Percentiles rank a stretch among this genome's conserved stretches.
Evolutionary conservation across 192 early-diverging fungal genomes (phyloP).

Genomic region (Jimgerdemannia flammicorona): DNA sequence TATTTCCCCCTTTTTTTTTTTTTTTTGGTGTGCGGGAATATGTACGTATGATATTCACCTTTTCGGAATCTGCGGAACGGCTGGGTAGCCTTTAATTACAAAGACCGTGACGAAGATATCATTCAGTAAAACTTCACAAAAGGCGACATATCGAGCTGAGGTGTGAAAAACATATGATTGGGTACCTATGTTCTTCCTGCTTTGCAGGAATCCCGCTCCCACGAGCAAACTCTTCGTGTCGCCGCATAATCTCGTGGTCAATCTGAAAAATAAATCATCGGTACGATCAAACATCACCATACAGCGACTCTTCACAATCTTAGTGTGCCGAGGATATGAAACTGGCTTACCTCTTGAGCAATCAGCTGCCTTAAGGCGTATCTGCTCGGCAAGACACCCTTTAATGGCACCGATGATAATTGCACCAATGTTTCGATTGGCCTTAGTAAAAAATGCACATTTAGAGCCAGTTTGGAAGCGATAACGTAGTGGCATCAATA

Average conservation of each 20-base stretch:
- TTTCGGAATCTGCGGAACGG: background rate
- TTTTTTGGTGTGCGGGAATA: background rate
- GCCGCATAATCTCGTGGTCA: constrained; percentile 41
- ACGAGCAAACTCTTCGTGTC: constrained; percentile 21
- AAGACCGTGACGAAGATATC: too few relatives aligned
- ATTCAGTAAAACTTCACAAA: too few relatives aligned
- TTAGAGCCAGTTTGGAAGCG: background rate
- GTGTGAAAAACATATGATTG: too few relatives aligned
- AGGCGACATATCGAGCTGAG: too few relatives aligned
- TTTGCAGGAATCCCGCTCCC: constrained; percentile 7
- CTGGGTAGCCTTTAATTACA: too few relatives aligned
- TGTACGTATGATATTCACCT: constrained; percentile 10
- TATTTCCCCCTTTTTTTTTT: too few relatives aligned
- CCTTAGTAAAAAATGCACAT: constrained; percentile 13
- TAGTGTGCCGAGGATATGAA: background rate
- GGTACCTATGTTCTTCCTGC: background rate
- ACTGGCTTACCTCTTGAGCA: constrained; percentile 62
- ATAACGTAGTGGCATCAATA: background rate
- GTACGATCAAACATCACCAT: too few relatives aligned
- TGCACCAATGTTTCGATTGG: constrained; percentile 43
- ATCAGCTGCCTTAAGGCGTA: constrained; percentile 83
- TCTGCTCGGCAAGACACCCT: constrained; percentile 48
- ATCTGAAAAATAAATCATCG: constrained; percentile 28
- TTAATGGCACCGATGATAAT: constrained; percentile 31
- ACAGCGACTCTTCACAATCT: too few relatives aligned